Conservation (phyloP, 2,329 filamentous ascomycete species). For the Pseudogymnoascus sp. region DNA sequence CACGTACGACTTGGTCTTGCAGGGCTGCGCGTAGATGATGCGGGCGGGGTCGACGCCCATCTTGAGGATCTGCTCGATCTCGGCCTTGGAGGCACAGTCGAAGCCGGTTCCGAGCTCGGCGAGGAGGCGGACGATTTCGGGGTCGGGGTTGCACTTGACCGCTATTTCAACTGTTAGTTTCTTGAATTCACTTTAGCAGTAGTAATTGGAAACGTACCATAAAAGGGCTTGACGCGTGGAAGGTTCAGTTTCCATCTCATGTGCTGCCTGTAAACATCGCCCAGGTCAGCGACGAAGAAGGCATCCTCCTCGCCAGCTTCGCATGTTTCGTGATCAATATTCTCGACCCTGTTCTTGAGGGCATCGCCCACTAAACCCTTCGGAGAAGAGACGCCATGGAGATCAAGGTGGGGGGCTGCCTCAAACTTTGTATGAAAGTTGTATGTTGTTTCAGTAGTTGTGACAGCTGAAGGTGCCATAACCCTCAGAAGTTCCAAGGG, state of each 20-base stretch:
- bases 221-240: slow-evolving; percentile 89
- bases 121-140: slow-evolving; percentile 80
- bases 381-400: slow-evolving; percentile 36
- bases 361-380: slow-evolving; percentile 83
- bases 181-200: slow-evolving; percentile 10
- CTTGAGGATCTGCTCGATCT: slow-evolving; percentile 86
- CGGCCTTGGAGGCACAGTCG: slow-evolving; percentile 94
- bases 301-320: slow-evolving; percentile 92
- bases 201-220: slow-evolving; percentile 55
- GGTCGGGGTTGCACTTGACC: slow-evolving; percentile 98
- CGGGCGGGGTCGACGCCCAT: slow-evolving; percentile 79
- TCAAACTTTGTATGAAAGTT: slow-evolving; percentile 27
- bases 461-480: slow-evolving; percentile 66
- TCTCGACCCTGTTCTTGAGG: slow-evolving; percentile 76
- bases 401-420: slow-evolving; percentile 23
- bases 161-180: slow-evolving; percentile 43
- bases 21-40: slow-evolving; percentile 98
- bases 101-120: slow-evolving; percentile 87
- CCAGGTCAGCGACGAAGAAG: slow-evolving; percentile 96
- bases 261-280: slow-evolving; percentile 98
- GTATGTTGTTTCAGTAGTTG: slow-evolving; percentile 39
- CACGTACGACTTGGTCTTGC: slow-evolving; percentile 98
- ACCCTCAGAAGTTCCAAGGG: slow-evolving; percentile 7
- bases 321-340: slow-evolving; percentile 80
- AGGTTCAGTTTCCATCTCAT: slow-evolving; percentile 96